phyloP scores from a whole-genome alignment of 768 basidiomycete genomes.

The Tylopilus sp. region DNA sequence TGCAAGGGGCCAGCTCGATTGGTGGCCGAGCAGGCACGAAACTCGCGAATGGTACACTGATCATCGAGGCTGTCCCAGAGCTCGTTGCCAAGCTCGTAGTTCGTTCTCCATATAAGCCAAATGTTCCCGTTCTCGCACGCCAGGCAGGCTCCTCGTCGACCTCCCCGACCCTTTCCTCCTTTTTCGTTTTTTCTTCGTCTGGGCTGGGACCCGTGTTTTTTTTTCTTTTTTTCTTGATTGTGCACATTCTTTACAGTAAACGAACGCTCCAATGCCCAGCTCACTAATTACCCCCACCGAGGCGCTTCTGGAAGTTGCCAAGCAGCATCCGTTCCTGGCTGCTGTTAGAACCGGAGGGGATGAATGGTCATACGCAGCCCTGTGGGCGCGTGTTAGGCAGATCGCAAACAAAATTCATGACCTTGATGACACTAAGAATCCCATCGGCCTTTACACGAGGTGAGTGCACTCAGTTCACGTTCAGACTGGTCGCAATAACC shows the following conservation, averaged over 20 bases:
- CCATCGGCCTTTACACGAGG: constrained; percentile 27
- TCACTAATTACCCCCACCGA: constrained; percentile 27
- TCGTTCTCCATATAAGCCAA: not conserved
- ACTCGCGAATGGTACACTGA: not conserved
- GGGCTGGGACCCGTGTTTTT: not conserved
- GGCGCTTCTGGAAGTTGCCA: constrained; percentile 30
- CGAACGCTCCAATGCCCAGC: constrained; percentile 5
- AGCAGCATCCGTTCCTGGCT: constrained; percentile 23
- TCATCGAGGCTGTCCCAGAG: not conserved
- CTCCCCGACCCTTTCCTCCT: not conserved
- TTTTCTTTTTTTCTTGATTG: not conserved
- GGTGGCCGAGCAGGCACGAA: not conserved
- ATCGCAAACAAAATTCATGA: constrained; percentile 22
- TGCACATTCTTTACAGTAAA: constrained; percentile 6
- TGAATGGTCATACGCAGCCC: constrained; percentile 29
- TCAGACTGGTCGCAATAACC: not conserved
- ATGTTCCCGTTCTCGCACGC: not conserved
- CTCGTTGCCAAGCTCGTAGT: not conserved
- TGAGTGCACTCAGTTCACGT: constrained; percentile 2
- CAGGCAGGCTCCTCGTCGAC: not conserved
- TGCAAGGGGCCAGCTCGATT: not conserved
- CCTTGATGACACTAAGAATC: constrained; percentile 21
- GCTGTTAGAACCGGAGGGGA: constrained; percentile 11
- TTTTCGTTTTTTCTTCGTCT: not conserved
- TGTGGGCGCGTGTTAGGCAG: constrained; percentile 27